These are phyloP conservation scores for Phaeosphaeriaceae sp. DNA, from an alignment of 2,329 filamentous ascomycete genomes.

Conservation along the genomic window DNA sequence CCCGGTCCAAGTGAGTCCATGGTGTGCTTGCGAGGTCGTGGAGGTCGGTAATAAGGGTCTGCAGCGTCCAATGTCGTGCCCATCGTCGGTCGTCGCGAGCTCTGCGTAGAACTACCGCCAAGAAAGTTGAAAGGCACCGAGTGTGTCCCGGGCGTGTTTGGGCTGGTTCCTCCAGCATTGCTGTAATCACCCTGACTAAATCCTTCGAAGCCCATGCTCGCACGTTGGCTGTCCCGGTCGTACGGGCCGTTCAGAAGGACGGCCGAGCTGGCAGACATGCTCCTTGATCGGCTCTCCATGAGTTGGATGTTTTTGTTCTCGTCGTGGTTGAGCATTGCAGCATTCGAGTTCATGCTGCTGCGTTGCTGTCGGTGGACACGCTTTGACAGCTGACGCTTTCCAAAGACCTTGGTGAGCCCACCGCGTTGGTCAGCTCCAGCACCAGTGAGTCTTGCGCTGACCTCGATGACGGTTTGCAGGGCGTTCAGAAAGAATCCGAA, in stretches of 20 bases:
- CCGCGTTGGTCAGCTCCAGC: constrained; percentile 81
- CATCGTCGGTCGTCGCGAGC: constrained; percentile 50
- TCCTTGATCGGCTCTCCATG: constrained; percentile 63
- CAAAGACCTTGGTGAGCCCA: constrained; percentile 85
- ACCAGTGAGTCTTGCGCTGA: constrained; percentile 81
- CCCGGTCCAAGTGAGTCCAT: constrained; percentile 61
- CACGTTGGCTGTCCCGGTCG: constrained; percentile 50
- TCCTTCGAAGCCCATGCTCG: constrained; percentile 63
- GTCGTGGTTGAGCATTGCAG: constrained; percentile 78
- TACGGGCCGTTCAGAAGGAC: constrained; percentile 64
- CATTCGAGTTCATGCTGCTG: constrained; percentile 82
- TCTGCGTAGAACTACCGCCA: constrained; percentile 55
- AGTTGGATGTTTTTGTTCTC: constrained; percentile 69
- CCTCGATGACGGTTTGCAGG: constrained; percentile 87
- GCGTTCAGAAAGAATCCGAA: constrained; percentile 95
- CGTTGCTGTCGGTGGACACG: constrained; percentile 73
- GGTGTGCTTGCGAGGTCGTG: constrained; percentile 70
- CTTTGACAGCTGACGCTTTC: constrained; percentile 85
- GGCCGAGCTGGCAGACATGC: constrained; percentile 69
- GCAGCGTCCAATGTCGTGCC: constrained; percentile 47
- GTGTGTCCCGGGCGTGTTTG: constrained; percentile 76
- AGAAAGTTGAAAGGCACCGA: constrained; percentile 77
- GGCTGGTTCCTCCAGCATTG: constrained; percentile 63
- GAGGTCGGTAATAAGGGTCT: constrained; percentile 90
- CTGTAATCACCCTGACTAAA: constrained; percentile 60